Percentiles rank a stretch among this genome's conserved stretches.
phyloP scores from a whole-genome alignment of 768 basidiomycete species.

The Pulveroboletus sp. region DNA sequence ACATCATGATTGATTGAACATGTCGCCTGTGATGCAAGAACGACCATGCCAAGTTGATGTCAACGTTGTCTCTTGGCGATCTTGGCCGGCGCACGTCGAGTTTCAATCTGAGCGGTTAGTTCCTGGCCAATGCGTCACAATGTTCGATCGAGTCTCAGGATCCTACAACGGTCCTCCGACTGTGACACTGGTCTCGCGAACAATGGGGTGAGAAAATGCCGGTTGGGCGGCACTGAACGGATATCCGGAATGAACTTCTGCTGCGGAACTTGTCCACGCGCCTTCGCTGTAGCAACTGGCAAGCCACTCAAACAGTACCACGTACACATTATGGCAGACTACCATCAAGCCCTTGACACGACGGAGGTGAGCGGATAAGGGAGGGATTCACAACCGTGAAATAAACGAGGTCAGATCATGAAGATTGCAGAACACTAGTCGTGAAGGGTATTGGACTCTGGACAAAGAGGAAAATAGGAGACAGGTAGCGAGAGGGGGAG shows the following conservation, averaged over 20 bases:
- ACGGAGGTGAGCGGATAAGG: background rate
- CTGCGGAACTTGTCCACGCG: slow-evolving; percentile 15
- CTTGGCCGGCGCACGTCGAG: background rate
- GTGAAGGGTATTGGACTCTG: slow-evolving; percentile 36
- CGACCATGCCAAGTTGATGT: too few relatives aligned
- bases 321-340: background rate
- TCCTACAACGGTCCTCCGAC: too few relatives aligned
- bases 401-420: slow-evolving; percentile 34
- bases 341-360: background rate
- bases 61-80: too few relatives aligned
- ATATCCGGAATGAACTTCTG: background rate
- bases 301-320: slow-evolving; percentile 8
- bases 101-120: background rate
- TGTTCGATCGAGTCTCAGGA: too few relatives aligned
- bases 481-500: slow-evolving; percentile 15
- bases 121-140: too few relatives aligned
- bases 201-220: too few relatives aligned
- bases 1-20: background rate
- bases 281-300: slow-evolving; percentile 13
- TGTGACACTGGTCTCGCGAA: too few relatives aligned
- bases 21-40: too few relatives aligned
- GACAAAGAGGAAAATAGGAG: slow-evolving; percentile 16
- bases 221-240: background rate
- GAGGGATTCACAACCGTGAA: slow-evolving; percentile 16
- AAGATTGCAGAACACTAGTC: slow-evolving; percentile 36